Evolutionary conservation across 257 asterid species (phyloP), one percentile per base, ranked within the genome.

Genomic region (Fraxinus americana): DNA sequence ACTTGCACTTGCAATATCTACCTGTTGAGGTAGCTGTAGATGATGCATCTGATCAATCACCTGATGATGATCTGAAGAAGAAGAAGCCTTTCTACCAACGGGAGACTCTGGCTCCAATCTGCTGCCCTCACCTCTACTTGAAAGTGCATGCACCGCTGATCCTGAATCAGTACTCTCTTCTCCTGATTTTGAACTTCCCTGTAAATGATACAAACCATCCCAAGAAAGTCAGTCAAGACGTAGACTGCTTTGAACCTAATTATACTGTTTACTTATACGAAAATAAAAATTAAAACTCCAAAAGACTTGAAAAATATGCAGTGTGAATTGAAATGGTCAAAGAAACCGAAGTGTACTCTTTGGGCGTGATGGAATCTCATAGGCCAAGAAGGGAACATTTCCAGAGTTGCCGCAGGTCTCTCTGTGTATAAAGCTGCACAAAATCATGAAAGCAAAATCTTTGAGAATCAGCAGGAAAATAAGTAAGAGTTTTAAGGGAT

Each of bases 311-410:
- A 43, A 43, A 43, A 10, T 43, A 2, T 43, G 13, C 16, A 2
- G 50, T 38, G 43, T 8, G 43, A 38, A 38, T 9, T 13, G 57
- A 48, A 14, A 48, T 48, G 57, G 57, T 48, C 57, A 48, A 48
- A 48, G 57, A 48, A 13, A 48, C 7, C 0, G 1, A 43, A 43
- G 52, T 43, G 78, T 91, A 91, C 97, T 78, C 81, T 82, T 50
- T 83, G 81, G 78, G 91, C 82, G 43, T 83, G 89, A 67, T 91
- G 96, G 85, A 90, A 90, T 86, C 94, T 93, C 80, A 92, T 83
- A 80, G 99, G 97, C 98, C 97, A 88, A 84, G 97, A 96, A 75
- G 97, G 99, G 92, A 96, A 96, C 94, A 93, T 93, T 66, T 96
- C 96, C 91, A 93, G 97, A 76, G 96, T 92, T 81, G 99, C 91